phyloP scores from a whole-genome alignment of 176 grass and related monocot species.

The Oryza longistaminata region DNA sequence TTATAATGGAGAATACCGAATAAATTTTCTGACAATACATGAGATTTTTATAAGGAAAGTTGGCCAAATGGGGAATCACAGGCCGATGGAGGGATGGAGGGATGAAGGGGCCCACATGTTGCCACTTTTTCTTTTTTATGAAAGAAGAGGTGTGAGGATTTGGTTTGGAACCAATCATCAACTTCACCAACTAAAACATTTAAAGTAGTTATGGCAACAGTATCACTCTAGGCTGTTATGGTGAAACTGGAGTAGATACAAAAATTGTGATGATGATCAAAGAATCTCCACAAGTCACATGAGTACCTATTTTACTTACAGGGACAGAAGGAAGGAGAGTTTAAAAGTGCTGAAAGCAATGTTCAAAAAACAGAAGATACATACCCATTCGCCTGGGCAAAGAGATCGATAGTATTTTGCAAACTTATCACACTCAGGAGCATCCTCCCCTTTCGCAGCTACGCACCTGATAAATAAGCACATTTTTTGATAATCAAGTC shows the following conservation, averaged over 20 bases:
- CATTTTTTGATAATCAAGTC: not conserved
- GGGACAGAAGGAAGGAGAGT: not conserved
- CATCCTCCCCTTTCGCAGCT: constrained; percentile 70
- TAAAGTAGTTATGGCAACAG: not conserved
- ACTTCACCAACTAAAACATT: not conserved
- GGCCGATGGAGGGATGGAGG: not conserved
- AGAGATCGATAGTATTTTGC: constrained; percentile 84
- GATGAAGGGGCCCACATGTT: not conserved
- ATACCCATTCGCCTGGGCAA: constrained; percentile 89
- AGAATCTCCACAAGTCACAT: not conserved
- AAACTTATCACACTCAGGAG: constrained; percentile 75
- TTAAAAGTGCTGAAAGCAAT: constrained; percentile 9
- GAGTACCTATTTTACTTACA: not conserved
- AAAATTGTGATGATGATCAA: not conserved
- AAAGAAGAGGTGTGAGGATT: not conserved
- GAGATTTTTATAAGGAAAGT: not conserved
- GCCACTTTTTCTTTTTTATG: not conserved
- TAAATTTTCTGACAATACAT: not conserved
- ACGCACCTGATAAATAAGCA: constrained; percentile 52
- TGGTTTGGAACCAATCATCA: not conserved
- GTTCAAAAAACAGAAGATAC: constrained; percentile 27
- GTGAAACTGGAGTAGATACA: not conserved
- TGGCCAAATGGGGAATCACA: not conserved
- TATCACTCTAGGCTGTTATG: not conserved
- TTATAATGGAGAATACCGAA: not conserved